Percentiles rank a stretch among this genome's conserved stretches.
These are phyloP conservation scores for Symbiodinium natans DNA, from an alignment of 73 alveolate species.

Conservation along the genomic window DNA sequence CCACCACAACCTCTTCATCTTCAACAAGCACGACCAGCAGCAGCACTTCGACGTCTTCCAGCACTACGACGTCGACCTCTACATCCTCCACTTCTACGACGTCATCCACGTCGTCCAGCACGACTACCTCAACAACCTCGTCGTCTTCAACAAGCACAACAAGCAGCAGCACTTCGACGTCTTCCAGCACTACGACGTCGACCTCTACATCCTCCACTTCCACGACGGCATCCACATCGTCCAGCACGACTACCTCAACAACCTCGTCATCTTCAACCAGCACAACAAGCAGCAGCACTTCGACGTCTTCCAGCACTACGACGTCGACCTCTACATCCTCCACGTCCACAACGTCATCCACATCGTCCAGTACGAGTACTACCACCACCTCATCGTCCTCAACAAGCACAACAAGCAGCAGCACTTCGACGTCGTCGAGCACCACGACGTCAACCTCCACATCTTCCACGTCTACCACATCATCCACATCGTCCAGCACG, in stretches of 20 bases:
- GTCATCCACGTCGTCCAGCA: not conserved
- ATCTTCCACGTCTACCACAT: not conserved
- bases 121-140: not conserved
- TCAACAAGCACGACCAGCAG: not conserved
- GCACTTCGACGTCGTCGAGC: not conserved
- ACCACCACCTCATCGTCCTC: not conserved
- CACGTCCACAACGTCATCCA: not conserved
- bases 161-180: not conserved
- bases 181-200: not conserved
- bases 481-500: not conserved
- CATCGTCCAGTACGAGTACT: not conserved
- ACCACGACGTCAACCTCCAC: not conserved
- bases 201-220: not conserved
- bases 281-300: constrained; percentile 29
- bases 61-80: not conserved
- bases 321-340: not conserved
- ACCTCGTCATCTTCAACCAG: not conserved
- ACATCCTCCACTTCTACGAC: not conserved
- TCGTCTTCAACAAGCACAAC: not conserved
- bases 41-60: not conserved
- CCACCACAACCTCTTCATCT: not conserved
- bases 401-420: constrained; percentile 23
- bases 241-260: too few species aligned
- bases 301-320: not conserved
- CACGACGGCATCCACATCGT: not conserved